Percentiles rank a stretch among this genome's conserved stretches.
phyloP scores from a whole-genome alignment of 2,329 filamentous ascomycete species.

The Parafenestella ontariensis region DNA sequence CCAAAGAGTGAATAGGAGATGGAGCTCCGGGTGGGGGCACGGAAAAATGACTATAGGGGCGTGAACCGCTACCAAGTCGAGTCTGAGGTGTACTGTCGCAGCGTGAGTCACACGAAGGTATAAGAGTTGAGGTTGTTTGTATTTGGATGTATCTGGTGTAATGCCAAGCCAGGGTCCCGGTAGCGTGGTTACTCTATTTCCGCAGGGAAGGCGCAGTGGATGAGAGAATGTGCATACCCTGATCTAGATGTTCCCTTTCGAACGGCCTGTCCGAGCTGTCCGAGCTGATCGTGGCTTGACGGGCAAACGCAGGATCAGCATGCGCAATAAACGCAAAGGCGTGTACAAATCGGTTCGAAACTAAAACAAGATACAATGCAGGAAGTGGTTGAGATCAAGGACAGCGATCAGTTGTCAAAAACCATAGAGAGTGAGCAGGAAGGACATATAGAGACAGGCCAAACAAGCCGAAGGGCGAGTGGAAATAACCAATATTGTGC shows the following conservation, averaged over 20 bases:
- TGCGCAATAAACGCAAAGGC: not conserved
- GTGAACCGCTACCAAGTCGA: constrained; percentile 9
- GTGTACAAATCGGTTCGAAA: not conserved
- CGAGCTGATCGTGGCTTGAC: not conserved
- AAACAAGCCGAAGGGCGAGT: not conserved
- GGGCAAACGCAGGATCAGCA: not conserved
- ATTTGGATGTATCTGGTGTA: constrained; percentile 12
- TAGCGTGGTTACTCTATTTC: constrained; percentile 27
- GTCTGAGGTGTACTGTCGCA: constrained; percentile 15
- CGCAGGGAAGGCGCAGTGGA: constrained; percentile 26
- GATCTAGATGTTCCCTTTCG: constrained; percentile 6
- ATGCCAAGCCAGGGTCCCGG: constrained; percentile 30
- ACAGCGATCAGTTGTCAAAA: not conserved
- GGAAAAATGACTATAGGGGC: constrained; percentile 27
- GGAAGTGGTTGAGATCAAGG: not conserved
- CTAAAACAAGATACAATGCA: not conserved
- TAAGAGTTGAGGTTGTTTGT: constrained; percentile 11
- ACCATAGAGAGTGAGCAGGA: not conserved
- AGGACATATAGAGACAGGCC: not conserved
- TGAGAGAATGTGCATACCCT: constrained; percentile 20
- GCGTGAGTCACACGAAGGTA: constrained; percentile 19
- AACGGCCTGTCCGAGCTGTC: not conserved
- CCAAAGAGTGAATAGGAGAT: constrained; percentile 47
- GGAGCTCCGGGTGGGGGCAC: constrained; percentile 30
- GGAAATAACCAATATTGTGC: constrained; percentile 10